phyloP scores from a whole-genome alignment of 768 basidiomycete species.

The Macrolepiota albuminosa region DNA sequence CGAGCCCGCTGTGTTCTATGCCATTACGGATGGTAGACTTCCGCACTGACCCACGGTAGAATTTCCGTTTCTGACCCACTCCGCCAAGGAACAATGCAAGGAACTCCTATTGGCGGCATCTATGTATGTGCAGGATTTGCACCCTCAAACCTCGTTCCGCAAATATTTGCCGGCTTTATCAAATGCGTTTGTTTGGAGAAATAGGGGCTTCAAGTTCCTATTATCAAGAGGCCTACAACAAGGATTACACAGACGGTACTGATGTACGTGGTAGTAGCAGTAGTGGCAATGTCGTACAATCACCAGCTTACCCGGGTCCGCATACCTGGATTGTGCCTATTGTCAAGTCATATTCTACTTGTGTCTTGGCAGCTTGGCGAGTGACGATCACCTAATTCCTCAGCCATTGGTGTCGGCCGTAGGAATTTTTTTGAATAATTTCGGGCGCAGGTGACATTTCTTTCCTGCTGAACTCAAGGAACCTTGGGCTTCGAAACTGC shows the following conservation, averaged over 20 bases:
- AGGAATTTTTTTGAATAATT: neutral
- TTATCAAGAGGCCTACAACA: neutral
- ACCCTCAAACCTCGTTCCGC: too few species aligned
- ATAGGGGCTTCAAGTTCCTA: neutral
- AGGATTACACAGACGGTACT: neutral
- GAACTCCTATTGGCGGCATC: neutral
- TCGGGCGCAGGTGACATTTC: neutral
- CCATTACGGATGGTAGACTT: neutral
- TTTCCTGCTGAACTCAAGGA: neutral
- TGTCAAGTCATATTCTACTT: neutral
- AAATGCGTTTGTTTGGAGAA: too few species aligned
- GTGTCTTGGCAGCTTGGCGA: constrained; percentile 1
- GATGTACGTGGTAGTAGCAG: neutral
- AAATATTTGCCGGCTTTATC: too few species aligned
- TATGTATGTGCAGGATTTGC: too few species aligned
- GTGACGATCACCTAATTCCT: neutral
- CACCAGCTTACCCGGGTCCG: neutral
- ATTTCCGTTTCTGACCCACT: neutral
- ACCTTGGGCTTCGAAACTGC: neutral
- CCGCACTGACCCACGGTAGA: neutral
- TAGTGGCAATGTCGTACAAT: neutral
- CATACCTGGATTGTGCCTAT: neutral
- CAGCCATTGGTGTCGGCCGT: neutral
- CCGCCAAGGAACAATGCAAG: neutral
- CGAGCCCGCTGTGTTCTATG: too few species aligned